Evolutionary conservation across 768 basidiomycete species (phyloP), one percentile per base, ranked within the genome.

Genomic region (Mycena rosella): DNA sequence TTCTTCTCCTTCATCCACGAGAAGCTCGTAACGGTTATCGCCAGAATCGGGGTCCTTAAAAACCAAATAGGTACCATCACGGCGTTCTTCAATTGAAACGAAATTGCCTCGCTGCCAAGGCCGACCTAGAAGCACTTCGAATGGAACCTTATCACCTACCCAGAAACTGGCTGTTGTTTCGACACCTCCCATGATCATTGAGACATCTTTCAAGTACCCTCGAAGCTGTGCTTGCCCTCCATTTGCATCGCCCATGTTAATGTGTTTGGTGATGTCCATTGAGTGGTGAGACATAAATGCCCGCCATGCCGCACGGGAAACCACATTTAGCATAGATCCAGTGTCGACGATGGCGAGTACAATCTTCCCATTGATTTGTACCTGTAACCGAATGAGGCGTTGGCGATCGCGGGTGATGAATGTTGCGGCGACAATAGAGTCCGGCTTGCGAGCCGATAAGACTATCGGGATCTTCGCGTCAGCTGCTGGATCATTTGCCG

Each of bases 81-180:
- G 30, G 0, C 70, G 17, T 57, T 75, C 74, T 15, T 73, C 74
- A 36, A 75, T 75, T 18, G 59, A 60, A 15, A 75, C 74, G 20
- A 36, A 70, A 27, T 75, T 75, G 11, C 68, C 68, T 0, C 57
- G 63, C 60, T 73, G 74, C 74, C 74, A 75, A 6, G 74, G 74
- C 2, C 74, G 22, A 1, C 75, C 75, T 13, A 74, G 60, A 18
- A 76, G 63, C 1, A 76, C 42, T 13, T 63, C 56, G 36, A 75
- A 76, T 0, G 67, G 69, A 0, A 68, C 70, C 26, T 72, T 62
- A 9, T 70, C 61, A 0, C 71, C 74, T 0, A 77, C 62, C 47
- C 51, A 74, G n/a, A 77, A 34, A 42, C 68, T 74, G 0, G 71
- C 72, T 13, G 42, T 18, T 0, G 74, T 71, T 8, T 36, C 36